These are phyloP conservation scores for Nakazawaea sp. DNA, from an alignment of 805 yeast genomes.

Conservation along the genomic window DNA sequence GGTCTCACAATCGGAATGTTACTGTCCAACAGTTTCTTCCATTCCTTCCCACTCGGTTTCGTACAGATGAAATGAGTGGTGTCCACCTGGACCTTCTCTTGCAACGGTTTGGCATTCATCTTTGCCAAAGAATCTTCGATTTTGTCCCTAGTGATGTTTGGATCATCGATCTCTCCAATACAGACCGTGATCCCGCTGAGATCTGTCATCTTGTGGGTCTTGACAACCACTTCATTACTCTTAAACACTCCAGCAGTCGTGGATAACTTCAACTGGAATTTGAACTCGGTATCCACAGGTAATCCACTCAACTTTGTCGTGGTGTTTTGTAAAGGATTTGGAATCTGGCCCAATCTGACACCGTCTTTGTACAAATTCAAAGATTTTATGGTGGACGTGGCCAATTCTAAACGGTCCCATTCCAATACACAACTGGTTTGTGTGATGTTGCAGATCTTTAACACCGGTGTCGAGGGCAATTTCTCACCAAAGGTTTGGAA, in stretches of 20 bases:
- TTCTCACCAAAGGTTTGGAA: conserved; percentile 63
- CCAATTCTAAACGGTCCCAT: conserved; percentile 85
- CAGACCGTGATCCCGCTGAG: conserved; percentile 88
- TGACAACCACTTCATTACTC: conserved; percentile 62
- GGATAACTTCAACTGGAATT: conserved; percentile 71
- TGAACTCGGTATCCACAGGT: conserved; percentile 77
- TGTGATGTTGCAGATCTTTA: conserved; percentile 71
- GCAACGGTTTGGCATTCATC: conserved; percentile 83
- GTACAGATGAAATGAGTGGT: conserved; percentile 93
- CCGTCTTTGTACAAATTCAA: conserved; percentile 73
- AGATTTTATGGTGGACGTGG: conserved; percentile 73
- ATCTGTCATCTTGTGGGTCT: conserved; percentile 95
- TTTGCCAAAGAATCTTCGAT: conserved; percentile 52
- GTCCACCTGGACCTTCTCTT: conserved; percentile 69
- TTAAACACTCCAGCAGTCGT: conserved; percentile 85
- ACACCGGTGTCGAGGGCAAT: conserved; percentile 64
- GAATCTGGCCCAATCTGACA: conserved; percentile 70
- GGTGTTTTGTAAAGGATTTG: conserved; percentile 70
- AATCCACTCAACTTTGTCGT: conserved; percentile 88
- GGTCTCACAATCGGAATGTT: conserved; percentile 94
- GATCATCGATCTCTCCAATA: conserved; percentile 70
- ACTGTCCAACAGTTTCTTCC: conserved; percentile 70
- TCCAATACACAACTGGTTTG: conserved; percentile 93
- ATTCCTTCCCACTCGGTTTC: conserved; percentile 54
- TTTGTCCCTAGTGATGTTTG: conserved; percentile 41